phyloP scores from a whole-genome alignment of 2,329 filamentous ascomycete species.

The Sclerotiophoma versabilis region DNA sequence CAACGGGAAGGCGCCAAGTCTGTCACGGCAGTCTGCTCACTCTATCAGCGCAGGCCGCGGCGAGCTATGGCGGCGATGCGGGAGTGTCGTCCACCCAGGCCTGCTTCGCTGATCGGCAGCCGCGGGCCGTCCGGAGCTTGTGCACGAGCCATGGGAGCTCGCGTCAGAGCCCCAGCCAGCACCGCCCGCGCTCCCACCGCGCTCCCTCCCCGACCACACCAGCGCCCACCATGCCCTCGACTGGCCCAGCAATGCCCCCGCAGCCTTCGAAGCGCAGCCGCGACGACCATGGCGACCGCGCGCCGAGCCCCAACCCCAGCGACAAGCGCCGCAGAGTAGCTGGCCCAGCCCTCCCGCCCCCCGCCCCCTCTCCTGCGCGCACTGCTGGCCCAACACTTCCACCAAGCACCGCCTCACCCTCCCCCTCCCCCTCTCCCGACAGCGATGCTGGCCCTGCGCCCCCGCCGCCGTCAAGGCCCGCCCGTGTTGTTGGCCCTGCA shows the following conservation, averaged over 20 bases:
- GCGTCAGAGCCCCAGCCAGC: background rate
- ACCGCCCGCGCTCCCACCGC: background rate
- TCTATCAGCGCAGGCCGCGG: background rate
- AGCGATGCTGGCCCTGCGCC: slow-evolving; percentile 43
- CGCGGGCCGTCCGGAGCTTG: slow-evolving; percentile 22
- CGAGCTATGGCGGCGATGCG: slow-evolving; percentile 18
- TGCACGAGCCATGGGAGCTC: slow-evolving; percentile 13
- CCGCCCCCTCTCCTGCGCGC: slow-evolving; percentile 38
- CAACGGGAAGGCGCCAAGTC: background rate
- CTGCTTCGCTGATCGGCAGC: slow-evolving; percentile 21
- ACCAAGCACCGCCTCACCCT: slow-evolving; percentile 47
- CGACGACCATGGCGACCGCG: slow-evolving; percentile 53
- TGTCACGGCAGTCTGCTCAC: background rate
- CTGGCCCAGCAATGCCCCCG: slow-evolving; percentile 74
- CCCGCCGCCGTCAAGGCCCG: slow-evolving; percentile 42
- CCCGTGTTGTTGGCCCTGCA: slow-evolving; percentile 60
- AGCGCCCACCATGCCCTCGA: slow-evolving; percentile 61
- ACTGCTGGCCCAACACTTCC: slow-evolving; percentile 61
- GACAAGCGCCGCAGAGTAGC: slow-evolving; percentile 61
- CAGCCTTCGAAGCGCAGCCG: slow-evolving; percentile 65
- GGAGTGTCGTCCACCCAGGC: slow-evolving; percentile 9
- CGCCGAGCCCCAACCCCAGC: slow-evolving; percentile 49
- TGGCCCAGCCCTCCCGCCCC: slow-evolving; percentile 64
- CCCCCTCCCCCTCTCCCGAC: slow-evolving; percentile 36
- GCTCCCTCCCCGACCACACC: background rate